Evolutionary conservation across 371 early-diverging fungal genomes (phyloP), one percentile per base, ranked within the genome.

Genomic region (Catenaria anguillulae): DNA sequence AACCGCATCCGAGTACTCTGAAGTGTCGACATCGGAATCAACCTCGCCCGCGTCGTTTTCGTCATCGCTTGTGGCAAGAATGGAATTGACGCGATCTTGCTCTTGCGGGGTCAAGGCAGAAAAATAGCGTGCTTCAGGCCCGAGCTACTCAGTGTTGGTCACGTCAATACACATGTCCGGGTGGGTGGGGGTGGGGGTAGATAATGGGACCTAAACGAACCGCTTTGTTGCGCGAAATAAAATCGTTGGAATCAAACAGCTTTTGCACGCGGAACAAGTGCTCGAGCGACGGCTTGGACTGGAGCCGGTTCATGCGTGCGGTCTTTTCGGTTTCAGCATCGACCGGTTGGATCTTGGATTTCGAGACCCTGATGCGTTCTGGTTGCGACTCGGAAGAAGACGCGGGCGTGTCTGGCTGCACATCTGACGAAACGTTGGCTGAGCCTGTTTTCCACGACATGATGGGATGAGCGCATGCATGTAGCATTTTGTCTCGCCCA

Each of bases 71-170:
- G 24, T 23, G 19, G 56, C 64, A 2, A 74, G 35, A 4, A 74
- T 60, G 4, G 19, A 29, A 12, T 75, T 64, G 17, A 77, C 74
- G 19, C 77, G 66, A 6, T 69, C 66, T 21, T 65, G 61, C 63
- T 77, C 77, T 36, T 68, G 69, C 37, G 75, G 71, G 0, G 75
- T 75, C 73, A 77, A 68, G 26, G 77, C 75, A 33, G 65, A 59
- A 63, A 71, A 77, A 61, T 70, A 77, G 34, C 77, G 67, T 0
- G 77, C 77, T 19, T 77, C 69, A 10, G 71, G 69, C 4, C 77
- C 77, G 8, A 77, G 65, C 74, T 31, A 6, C 17, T 0, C 3
- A 24, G 4, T 6, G 19, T 36, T 17, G 10, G 56, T 24, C 42
- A n/a, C n/a, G 37, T 29, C 31, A 2, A 6, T 31, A 5, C 10